Percentiles rank a stretch among this genome's conserved stretches.
Conservation (phyloP, 1,284 basidiomycete species). For the Puccinia novopanici region DNA sequence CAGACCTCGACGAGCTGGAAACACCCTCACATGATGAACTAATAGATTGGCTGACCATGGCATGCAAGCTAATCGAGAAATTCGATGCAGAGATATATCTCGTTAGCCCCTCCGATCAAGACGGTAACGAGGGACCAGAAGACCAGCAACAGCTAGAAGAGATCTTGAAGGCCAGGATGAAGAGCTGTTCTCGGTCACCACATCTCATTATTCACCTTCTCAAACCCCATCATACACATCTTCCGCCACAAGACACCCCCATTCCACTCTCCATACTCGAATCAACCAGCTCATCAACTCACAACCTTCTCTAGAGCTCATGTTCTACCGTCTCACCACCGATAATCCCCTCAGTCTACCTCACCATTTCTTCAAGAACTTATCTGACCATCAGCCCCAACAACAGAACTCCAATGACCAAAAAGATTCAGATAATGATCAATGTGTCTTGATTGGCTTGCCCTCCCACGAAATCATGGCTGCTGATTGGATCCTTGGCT, state of each 20-base stretch:
- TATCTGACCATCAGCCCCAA: too few species aligned
- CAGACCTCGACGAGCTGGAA: background rate
- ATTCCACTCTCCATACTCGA: background rate
- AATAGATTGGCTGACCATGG: background rate
- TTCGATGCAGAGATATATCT: slow-evolving; percentile 27
- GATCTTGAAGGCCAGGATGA: background rate
- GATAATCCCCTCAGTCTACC: background rate
- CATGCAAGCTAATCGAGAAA: background rate
- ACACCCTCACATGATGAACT: background rate
- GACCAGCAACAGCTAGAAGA: background rate
- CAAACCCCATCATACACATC: background rate
- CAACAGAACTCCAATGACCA: background rate
- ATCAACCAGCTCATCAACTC: slow-evolving; percentile 1
- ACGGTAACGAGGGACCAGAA: background rate
- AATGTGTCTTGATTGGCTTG: slow-evolving; percentile 28
- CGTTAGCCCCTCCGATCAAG: background rate
- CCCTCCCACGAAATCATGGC: slow-evolving; percentile 10
- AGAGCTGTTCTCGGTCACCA: background rate
- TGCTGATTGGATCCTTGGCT: slow-evolving; percentile 43
- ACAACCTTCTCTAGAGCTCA: slow-evolving; percentile 1
- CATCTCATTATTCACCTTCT: background rate
- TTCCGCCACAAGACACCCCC: background rate
- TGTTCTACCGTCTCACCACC: background rate
- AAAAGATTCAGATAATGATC: background rate
- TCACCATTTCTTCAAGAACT: background rate